Conservation (phyloP, 495 filamentous ascomycete species). For the Poronia punctata region DNA sequence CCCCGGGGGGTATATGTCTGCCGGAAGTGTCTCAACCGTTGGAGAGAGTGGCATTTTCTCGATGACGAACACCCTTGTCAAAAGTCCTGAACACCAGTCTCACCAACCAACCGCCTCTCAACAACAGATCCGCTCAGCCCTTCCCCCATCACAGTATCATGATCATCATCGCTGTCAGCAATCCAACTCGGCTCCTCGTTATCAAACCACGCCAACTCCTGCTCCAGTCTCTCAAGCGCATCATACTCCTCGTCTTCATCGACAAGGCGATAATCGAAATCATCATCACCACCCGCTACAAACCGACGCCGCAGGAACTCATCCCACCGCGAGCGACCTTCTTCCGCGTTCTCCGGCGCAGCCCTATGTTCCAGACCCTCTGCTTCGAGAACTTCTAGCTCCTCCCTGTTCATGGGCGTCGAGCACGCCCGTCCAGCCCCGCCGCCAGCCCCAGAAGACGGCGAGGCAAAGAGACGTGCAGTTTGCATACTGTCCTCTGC, state of each 20-base stretch:
- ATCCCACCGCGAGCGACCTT: slow-evolving; percentile 59
- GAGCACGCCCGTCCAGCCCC: too few relatives aligned
- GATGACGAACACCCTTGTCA: slow-evolving; percentile 26
- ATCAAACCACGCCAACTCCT: slow-evolving; percentile 66
- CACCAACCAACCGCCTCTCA: slow-evolving; percentile 43
- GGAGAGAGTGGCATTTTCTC: too few relatives aligned
- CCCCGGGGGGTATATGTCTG: too few relatives aligned
- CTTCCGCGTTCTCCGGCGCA: slow-evolving; percentile 52
- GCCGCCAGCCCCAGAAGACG: too few relatives aligned
- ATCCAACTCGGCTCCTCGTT: slow-evolving; percentile 64
- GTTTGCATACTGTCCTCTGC: slow-evolving; percentile 11
- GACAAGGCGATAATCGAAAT: slow-evolving; percentile 66
- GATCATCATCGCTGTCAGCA: slow-evolving; percentile 38
- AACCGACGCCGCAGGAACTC: slow-evolving; percentile 65
- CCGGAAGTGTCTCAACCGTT: too few relatives aligned
- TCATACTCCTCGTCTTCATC: slow-evolving; percentile 67
- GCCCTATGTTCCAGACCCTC: slow-evolving; percentile 48
- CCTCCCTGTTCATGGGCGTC: slow-evolving; percentile 30
- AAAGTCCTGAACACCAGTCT: slow-evolving; percentile 80
- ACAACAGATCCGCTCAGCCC: slow-evolving; percentile 29
- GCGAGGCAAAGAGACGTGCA: slow-evolving; percentile 2
- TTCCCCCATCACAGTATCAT: slow-evolving; percentile 49
- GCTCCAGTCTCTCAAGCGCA: slow-evolving; percentile 52
- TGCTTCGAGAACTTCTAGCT: slow-evolving; percentile 6
- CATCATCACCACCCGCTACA: slow-evolving; percentile 59